Percentiles rank a stretch among this genome's conserved stretches.
phyloP scores from a whole-genome alignment of 768 basidiomycete genomes.

The Boletellus emodensis region DNA sequence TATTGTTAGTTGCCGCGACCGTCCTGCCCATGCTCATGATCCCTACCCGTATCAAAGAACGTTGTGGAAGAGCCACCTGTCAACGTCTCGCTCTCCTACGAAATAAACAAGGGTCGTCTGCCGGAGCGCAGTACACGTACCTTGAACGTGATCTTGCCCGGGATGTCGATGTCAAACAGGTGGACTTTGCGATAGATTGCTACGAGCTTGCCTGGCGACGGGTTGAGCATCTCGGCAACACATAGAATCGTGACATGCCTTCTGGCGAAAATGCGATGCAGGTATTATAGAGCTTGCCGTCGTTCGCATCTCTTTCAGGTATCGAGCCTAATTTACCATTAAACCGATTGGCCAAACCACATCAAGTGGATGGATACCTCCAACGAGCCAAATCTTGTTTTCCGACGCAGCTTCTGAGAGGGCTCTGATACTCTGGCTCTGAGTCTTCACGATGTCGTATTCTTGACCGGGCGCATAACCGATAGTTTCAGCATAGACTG shows the following conservation, averaged over 20 bases:
- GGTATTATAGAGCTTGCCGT: constrained; percentile 84
- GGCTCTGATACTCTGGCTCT: constrained; percentile 77
- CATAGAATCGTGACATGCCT: constrained; percentile 37
- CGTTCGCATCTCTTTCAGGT: constrained; percentile 68
- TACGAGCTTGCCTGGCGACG: constrained; percentile 69
- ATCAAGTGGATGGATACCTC: constrained; percentile 49
- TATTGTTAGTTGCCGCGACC: constrained; percentile 25
- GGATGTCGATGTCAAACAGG: constrained; percentile 96
- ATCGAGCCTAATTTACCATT: constrained; percentile 68
- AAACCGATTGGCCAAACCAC: not conserved
- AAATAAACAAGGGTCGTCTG: constrained; percentile 2
- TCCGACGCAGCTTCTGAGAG: constrained; percentile 79
- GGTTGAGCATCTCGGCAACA: not conserved
- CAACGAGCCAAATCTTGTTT: constrained; percentile 83
- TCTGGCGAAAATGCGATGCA: constrained; percentile 85
- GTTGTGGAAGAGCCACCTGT: constrained; percentile 72
- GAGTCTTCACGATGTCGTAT: constrained; percentile 52
- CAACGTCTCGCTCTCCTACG: constrained; percentile 82
- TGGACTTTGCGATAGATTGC: constrained; percentile 92
- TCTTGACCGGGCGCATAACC: constrained; percentile 52
- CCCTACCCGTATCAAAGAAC: constrained; percentile 81
- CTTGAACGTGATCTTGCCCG: constrained; percentile 87
- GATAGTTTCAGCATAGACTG: constrained; percentile 78
- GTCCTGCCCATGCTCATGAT: not conserved
- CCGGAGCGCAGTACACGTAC: constrained; percentile 33